Conservation (phyloP, 2,329 filamentous ascomycete species). For the Chalaropsis ovoidea region DNA sequence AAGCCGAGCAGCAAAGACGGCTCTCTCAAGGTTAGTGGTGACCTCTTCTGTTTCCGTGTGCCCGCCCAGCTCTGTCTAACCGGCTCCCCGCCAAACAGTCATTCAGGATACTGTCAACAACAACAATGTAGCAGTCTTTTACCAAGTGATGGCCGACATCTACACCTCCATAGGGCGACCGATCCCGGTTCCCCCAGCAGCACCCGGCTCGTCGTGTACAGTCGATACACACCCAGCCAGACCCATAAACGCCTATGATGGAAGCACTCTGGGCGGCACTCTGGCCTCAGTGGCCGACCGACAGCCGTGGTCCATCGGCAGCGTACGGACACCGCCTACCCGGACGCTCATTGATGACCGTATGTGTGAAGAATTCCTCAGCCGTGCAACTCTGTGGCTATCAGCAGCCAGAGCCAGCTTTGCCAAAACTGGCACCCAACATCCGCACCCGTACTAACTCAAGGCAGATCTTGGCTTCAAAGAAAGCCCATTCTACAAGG, state of each 20-base stretch:
- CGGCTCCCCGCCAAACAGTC: conserved; percentile 31
- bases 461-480: conserved; percentile 40
- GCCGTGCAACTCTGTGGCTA: not conserved
- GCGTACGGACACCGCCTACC: not conserved
- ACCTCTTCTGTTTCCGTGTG: not conserved
- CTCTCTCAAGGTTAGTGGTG: conserved; percentile 62
- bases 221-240: not conserved
- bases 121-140: conserved; percentile 36
- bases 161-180: not conserved
- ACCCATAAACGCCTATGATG: not conserved
- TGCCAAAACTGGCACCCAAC: not conserved
- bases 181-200: not conserved
- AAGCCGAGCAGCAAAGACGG: conserved; percentile 68
- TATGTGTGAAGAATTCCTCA: not conserved
- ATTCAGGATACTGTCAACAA: conserved; percentile 35
- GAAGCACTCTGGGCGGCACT: too few species aligned
- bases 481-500: conserved; percentile 73
- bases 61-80: not conserved
- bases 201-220: not conserved
- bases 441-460: not conserved
- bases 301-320: not conserved
- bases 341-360: not conserved
- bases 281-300: not conserved
- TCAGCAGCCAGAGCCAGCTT: too few species aligned
- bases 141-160: conserved; percentile 32